A percentile compares a stretch with the other conserved stretches of the same genome.
phyloP scores from a whole-genome alignment of 169 alveolate genomes.

The Plasmodium gonderi region DNA sequence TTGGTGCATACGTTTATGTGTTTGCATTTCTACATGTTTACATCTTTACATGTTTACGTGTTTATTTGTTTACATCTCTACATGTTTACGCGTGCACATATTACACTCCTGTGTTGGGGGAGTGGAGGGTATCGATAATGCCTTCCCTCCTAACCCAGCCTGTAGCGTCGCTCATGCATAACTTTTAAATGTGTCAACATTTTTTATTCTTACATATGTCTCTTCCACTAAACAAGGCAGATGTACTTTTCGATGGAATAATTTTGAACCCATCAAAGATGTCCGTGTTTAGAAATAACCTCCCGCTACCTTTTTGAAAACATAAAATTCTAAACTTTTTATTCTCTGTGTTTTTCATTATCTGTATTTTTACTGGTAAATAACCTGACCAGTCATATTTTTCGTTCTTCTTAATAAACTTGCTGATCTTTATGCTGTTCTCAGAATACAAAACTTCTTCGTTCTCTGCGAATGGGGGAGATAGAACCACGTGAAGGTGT shows the following conservation, averaged over 20 bases:
- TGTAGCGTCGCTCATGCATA: too few species aligned
- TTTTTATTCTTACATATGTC: constrained; percentile 69
- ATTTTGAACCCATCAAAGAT: constrained; percentile 69
- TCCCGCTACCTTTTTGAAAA: constrained; percentile 84
- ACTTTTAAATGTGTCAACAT: too few species aligned
- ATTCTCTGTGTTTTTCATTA: constrained; percentile 58
- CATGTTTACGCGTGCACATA: neutral
- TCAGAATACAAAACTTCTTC: constrained; percentile 61
- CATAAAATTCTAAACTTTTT: constrained; percentile 56
- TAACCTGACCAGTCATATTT: constrained; percentile 74
- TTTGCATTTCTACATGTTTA: neutral
- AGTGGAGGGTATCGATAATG: neutral
- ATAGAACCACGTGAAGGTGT: neutral
- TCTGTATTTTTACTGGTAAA: constrained; percentile 69
- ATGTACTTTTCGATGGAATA: constrained; percentile 41
- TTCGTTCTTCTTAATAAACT: constrained; percentile 41
- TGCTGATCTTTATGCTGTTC: constrained; percentile 51
- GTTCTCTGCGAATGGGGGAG: constrained; percentile 2
- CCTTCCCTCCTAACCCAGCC: too few species aligned
- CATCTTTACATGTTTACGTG: neutral
- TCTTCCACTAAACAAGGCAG: constrained; percentile 65
- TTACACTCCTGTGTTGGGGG: too few species aligned
- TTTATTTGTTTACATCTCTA: too few species aligned
- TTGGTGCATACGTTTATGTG: neutral
- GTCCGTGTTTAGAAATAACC: constrained; percentile 81